Evolutionary conservation across 2,329 filamentous ascomycete species (phyloP).

Genomic region (Trichoderma citrinoviride): DNA sequence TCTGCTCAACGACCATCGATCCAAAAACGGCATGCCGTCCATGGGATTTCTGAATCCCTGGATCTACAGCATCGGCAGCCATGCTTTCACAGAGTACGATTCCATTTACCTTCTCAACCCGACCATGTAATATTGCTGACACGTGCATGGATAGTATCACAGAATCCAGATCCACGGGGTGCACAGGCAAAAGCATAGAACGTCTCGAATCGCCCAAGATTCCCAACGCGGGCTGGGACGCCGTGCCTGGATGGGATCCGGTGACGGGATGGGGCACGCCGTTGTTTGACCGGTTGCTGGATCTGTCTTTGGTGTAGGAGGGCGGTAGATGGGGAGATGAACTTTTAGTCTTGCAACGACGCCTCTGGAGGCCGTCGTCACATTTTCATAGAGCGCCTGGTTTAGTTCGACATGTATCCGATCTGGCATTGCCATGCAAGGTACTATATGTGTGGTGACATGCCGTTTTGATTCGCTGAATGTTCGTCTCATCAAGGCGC

Average conservation of each 20-base stretch:
- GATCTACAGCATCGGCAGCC: conserved; percentile 46
- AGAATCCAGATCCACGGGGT: conserved; percentile 35
- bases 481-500: no score
- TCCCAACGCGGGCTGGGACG: conserved; percentile 23
- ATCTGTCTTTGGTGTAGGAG: not conserved
- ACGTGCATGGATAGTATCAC: conserved; percentile 35
- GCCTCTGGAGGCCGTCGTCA: no score
- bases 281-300: conserved; percentile 21
- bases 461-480: no score
- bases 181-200: conserved; percentile 30
- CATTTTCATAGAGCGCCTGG: no score
- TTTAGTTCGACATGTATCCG: no score
- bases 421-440: no score
- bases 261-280: conserved; percentile 24
- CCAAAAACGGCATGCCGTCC: conserved; percentile 50
- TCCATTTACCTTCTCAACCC: not conserved
- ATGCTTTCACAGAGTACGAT: conserved; percentile 40
- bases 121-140: conserved; percentile 1
- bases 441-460: not conserved
- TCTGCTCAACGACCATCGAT: conserved; percentile 61
- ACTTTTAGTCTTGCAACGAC: no score
- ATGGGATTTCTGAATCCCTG: conserved; percentile 63
- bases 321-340: no score
- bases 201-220: conserved; percentile 30
- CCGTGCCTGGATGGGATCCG: conserved; percentile 23